Base-by-base conservation (phyloP, 2,329 filamentous ascomycete genomes). In the Xylaria sp. region DNA sequence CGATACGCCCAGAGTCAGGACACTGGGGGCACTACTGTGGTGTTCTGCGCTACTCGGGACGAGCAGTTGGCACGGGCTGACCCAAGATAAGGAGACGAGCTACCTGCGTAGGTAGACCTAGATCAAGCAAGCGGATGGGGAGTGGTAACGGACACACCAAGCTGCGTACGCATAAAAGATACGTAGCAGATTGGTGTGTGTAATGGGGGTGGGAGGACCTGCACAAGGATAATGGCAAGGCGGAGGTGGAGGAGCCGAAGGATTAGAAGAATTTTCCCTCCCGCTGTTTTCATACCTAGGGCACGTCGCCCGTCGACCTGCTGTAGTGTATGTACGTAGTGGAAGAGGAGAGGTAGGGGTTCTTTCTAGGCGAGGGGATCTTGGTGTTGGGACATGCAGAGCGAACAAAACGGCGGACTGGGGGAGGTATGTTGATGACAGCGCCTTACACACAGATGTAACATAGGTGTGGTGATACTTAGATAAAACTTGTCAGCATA, bases 201-300 rank as follows among this genome's bases (percentile, higher is more conserved):
- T 56, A 51, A 65, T 60, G 60, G 65, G 41, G 55, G 54, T 61
- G 61, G 54, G 55, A 65, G 61, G 63, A 64, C 57, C 65, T 46
- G 10, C 52, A 23, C 52, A 61, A 60, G 62, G 70, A 63, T 68
- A 59, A 50, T 63, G 55, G 46, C 62, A 72, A 76, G 71, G 74
- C 73, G 74, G 74, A 76, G 70, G 74, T 75, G 72, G 74, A 72
- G 63, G 73, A 74, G 66, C 64, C 70, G 67, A 72, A 72, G 70
- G 70, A 72, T 65, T 60, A 51, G 63, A 60, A 65, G 52, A 69
- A 28, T 54, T 70, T 71, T 69, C 54, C 34, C 39, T 60, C 41
- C 48, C 50, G 32, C 56, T 41, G 37, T 20, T 48, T n/a, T 18
- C 9, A 9, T 48, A 37, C 34, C 34, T n/a, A 28, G 57, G 50